phyloP scores from a whole-genome alignment of 2,329 filamentous ascomycete species.

The Xenosphaeropsis pyriputrescens region DNA sequence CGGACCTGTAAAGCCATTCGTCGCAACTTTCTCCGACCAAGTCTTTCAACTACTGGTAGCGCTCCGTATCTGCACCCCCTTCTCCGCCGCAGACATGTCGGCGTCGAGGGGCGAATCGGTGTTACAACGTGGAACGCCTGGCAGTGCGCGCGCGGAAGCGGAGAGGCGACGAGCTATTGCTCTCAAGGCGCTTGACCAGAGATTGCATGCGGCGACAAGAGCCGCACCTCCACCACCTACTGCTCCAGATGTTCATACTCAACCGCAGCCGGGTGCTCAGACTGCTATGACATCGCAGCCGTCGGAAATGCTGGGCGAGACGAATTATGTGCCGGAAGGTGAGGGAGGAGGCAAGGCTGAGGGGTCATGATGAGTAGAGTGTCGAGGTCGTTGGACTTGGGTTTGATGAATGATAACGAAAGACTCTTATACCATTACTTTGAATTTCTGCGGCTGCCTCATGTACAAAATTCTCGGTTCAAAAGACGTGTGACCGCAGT shows the following conservation, averaged over 20 bases:
- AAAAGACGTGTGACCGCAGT: no score
- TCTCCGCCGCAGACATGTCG: constrained; percentile 67
- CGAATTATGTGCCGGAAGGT: constrained; percentile 47
- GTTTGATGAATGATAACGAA: not conserved
- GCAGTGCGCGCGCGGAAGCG: constrained; percentile 37
- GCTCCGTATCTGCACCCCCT: constrained; percentile 68
- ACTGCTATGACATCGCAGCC: constrained; percentile 41
- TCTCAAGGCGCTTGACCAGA: constrained; percentile 81
- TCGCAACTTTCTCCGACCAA: constrained; percentile 58
- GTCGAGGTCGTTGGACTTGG: no score
- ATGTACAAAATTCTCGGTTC: no score
- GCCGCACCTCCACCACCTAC: constrained; percentile 23
- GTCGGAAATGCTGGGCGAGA: constrained; percentile 48
- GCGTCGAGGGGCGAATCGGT: constrained; percentile 55
- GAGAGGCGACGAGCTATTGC: constrained; percentile 63
- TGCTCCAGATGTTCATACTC: constrained; percentile 41
- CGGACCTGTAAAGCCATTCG: constrained; percentile 61
- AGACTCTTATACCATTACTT: no score
- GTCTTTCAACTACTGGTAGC: constrained; percentile 64
- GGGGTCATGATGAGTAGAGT: no score
- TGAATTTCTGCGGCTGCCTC: no score
- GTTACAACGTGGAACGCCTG: constrained; percentile 37
- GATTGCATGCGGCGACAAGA: constrained; percentile 66
- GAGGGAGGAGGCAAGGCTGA: constrained; percentile 2
- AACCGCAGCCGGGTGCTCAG: constrained; percentile 37